Base-by-base conservation (phyloP, 352 stramenopile species). In the Phytophthora hybrid region DNA sequence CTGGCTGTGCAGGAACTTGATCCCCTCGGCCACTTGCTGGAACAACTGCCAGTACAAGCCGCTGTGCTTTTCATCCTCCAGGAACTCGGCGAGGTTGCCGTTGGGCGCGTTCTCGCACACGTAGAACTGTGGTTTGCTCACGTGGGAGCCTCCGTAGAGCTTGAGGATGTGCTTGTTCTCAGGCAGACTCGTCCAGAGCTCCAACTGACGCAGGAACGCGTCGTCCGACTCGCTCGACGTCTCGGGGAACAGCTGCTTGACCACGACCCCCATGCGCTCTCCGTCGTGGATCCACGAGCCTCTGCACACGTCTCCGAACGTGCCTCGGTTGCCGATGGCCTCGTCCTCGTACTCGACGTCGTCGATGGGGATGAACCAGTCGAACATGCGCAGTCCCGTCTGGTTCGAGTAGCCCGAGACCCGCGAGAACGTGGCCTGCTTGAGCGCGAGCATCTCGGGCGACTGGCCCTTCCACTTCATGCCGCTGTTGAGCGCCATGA, bases 1-100 rank as follows among this genome's bases (percentile, higher is more conserved):
- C 19, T 72, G 44, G 34, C 79, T 63, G 64, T 90, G 82, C 13
- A 90, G 76, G 37, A 76, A 78, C 18, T 77, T 39, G 3, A 90
- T 59, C 0, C 82, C 82, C 23, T 83, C 16, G 18, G 58, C 53
- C 1, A 65, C 57, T 10, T 71, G 39, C 21, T 29, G 10, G 37
- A 76, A 72, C 23, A 72, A 14, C 2, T 21, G 26, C 62, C 61
- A 76, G 10, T 70, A 63, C 1, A 62, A 9, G 5, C n/a, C 23
- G 8, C 18, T 29, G 47, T 70, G 64, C 2, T 21, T 11, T 4
- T 55, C 56, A 0, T 49, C 4, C 4, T 52, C 46, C n/a, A 74
- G 55, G 34, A 66, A 73, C 8, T 59, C 18, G 3, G 18, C n/a
- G 4, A 73, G 61, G 59, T 77, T 80, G 4, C 79, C 52, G 16